Evolutionary conservation across 306 rosid species (phyloP).

Genomic region (Prunus dulcis): DNA sequence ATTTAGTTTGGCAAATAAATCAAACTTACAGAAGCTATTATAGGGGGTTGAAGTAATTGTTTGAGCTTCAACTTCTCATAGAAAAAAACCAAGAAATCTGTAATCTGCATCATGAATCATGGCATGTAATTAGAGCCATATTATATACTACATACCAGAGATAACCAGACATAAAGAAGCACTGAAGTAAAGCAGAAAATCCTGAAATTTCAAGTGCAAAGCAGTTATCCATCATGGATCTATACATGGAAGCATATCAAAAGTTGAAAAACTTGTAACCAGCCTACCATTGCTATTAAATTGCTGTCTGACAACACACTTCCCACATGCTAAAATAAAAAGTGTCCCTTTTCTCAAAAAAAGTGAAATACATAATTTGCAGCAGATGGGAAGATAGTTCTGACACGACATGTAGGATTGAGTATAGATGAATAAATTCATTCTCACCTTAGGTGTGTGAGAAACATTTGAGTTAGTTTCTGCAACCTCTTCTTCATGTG

Average conservation of each 20-base stretch:
- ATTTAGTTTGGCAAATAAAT: constrained; percentile 7
- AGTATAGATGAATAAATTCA: constrained; percentile 3
- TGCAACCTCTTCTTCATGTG: constrained; percentile 21
- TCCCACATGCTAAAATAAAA: neutral
- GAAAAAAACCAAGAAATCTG: constrained; percentile 28
- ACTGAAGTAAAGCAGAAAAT: neutral
- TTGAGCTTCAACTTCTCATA: constrained; percentile 85
- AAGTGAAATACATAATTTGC: neutral
- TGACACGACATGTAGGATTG: neutral
- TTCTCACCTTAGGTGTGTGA: constrained; percentile 53
- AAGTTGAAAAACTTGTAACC: neutral
- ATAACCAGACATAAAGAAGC: neutral
- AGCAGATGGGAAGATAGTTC: neutral
- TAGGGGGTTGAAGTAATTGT: constrained; percentile 94
- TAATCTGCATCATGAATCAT: constrained; percentile 53
- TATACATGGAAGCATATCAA: neutral
- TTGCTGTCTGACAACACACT: neutral
- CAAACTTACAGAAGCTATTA: constrained; percentile 88
- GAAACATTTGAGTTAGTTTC: constrained; percentile 33
- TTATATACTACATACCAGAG: neutral
- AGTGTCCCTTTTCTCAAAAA: no score
- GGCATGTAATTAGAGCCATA: constrained; percentile 8
- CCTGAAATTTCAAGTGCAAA: neutral
- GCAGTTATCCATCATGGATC: neutral
- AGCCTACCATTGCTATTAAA: neutral